These are phyloP conservation scores for Colletotrichum sp. DNA, from an alignment of 2,329 filamentous ascomycete species.

Conservation along the genomic window DNA sequence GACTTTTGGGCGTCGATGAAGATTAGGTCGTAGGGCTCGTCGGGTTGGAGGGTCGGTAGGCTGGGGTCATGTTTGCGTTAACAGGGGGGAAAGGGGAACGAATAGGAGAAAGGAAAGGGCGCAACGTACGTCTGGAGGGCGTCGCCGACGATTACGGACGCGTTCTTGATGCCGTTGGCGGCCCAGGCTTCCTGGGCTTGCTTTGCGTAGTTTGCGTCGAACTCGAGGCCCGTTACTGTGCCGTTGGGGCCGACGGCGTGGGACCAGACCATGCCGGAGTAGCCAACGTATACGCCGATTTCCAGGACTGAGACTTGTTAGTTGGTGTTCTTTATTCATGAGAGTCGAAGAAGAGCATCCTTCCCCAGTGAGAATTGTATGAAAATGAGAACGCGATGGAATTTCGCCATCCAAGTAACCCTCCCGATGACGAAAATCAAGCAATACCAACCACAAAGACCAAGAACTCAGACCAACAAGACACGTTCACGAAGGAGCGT, in stretches of 20 bases:
- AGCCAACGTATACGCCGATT: constrained; percentile 54
- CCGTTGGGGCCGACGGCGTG: constrained; percentile 49
- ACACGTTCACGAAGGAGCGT: neutral
- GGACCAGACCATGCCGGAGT: constrained; percentile 53
- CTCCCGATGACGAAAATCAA: neutral
- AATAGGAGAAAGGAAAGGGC: too few relatives aligned
- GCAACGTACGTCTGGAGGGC: constrained; percentile 52
- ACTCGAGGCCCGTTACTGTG: constrained; percentile 51
- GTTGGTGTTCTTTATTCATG: neutral
- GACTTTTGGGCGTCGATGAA: constrained; percentile 61
- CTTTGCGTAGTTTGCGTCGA: constrained; percentile 45
- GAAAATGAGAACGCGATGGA: neutral
- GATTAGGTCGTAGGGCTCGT: constrained; percentile 56
- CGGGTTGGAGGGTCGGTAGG: constrained; percentile 34
- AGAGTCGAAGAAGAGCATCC: neutral
- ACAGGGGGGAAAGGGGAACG: too few relatives aligned
- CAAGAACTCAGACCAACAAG: neutral
- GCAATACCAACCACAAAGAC: neutral
- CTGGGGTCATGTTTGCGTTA: too few relatives aligned
- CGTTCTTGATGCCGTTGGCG: constrained; percentile 45
- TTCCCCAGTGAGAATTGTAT: neutral
- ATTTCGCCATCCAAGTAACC: neutral
- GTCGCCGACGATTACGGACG: constrained; percentile 52
- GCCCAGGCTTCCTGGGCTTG: constrained; percentile 43
- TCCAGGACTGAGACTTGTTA: constrained; percentile 44